phyloP scores from a whole-genome alignment of 306 rosid genomes.

The Benincasa hispida region DNA sequence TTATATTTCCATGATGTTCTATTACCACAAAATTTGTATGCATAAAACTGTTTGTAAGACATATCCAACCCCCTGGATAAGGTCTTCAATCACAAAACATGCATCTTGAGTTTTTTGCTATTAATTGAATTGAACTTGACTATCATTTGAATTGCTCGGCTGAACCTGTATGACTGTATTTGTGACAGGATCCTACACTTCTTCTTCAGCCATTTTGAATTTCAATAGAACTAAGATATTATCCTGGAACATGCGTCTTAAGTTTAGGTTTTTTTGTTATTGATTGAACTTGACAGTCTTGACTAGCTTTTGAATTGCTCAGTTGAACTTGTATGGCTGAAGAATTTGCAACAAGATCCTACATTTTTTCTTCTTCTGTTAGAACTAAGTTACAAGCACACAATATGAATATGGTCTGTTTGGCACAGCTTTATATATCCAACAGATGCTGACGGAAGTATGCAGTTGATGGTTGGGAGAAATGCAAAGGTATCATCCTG shows the following conservation, averaged over 20 bases:
- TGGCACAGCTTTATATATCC: slow-evolving; percentile 24
- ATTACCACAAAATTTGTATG: not conserved
- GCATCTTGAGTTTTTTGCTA: not conserved
- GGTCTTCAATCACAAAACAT: not conserved
- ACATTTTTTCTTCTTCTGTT: not conserved
- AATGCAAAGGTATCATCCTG: slow-evolving; percentile 85
- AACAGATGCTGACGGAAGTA: slow-evolving; percentile 74
- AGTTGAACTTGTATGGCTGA: not conserved
- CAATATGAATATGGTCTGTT: slow-evolving; percentile 32
- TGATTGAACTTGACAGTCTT: not conserved
- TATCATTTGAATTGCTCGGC: not conserved
- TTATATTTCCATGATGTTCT: not conserved
- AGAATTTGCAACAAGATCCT: not conserved
- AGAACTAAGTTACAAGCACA: slow-evolving; percentile 1
- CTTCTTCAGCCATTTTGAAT: not conserved
- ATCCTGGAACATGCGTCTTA: not conserved
- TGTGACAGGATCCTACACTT: not conserved
- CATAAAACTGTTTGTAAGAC: not conserved
- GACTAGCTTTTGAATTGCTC: not conserved
- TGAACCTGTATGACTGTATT: not conserved
- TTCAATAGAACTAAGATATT: not conserved
- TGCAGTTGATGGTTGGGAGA: slow-evolving; percentile 77
- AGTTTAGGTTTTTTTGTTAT: not conserved
- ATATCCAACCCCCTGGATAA: not conserved
- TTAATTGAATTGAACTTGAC: not conserved